Conservation (phyloP, 345 rosid genomes). For the Arabidopsis suecica region DNA sequence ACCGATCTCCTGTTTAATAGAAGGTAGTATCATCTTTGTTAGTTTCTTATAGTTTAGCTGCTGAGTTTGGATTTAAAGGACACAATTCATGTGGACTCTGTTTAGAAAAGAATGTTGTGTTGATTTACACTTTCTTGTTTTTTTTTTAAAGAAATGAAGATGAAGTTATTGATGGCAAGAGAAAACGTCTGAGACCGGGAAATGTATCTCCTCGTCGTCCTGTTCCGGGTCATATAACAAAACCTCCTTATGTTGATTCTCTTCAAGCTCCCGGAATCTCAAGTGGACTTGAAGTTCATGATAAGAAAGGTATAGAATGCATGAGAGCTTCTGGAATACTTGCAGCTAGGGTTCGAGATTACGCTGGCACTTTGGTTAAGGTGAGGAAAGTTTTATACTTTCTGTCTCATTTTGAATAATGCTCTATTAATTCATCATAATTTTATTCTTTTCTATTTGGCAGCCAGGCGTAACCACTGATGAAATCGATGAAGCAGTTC, state of each 20-base stretch:
- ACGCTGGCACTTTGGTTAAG: conserved; percentile 87
- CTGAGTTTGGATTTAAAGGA: background rate
- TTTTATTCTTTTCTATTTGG: conserved; percentile 30
- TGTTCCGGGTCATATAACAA: conserved; percentile 71
- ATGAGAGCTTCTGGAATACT: conserved; percentile 95
- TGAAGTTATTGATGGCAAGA: conserved; percentile 52
- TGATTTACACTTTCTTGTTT: background rate
- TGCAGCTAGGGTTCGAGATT: conserved; percentile 82
- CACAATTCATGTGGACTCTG: conserved; percentile 5
- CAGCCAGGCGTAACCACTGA: conserved; percentile 93
- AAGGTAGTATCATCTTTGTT: conserved; percentile 52
- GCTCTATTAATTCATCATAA: conserved; percentile 29
- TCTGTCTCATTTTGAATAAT: background rate
- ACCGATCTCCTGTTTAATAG: conserved; percentile 71
- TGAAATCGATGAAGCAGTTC: conserved; percentile 91
- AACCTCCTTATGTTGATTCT: conserved; percentile 74
- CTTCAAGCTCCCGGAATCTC: conserved; percentile 66
- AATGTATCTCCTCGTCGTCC: conserved; percentile 70
- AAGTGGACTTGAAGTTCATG: conserved; percentile 78
- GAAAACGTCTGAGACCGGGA: conserved; percentile 70
- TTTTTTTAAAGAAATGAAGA: conserved; percentile 52
- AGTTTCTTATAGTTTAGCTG: background rate
- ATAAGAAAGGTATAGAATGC: conserved; percentile 69
- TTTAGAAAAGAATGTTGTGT: background rate
- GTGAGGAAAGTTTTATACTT: conserved; percentile 44